phyloP scores from a whole-genome alignment of 768 basidiomycete genomes.

The Podaxis mareebaensis region DNA sequence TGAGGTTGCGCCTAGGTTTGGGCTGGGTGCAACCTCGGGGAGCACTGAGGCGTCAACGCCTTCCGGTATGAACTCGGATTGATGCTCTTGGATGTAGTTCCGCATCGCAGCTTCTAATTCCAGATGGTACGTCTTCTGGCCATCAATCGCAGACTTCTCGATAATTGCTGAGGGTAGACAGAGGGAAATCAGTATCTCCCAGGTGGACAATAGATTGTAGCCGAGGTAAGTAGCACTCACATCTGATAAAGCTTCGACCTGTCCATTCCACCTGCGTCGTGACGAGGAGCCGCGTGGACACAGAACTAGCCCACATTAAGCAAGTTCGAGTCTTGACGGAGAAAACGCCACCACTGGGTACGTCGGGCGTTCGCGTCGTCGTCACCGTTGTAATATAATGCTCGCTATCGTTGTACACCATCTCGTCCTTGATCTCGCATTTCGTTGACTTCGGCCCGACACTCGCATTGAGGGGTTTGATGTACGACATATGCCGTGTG shows the following conservation, averaged over 20 bases:
- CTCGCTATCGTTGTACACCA: conserved; percentile 77
- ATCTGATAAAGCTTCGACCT: conserved; percentile 94
- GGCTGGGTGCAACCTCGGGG: conserved; percentile 12
- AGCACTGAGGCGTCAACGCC: conserved; percentile 65
- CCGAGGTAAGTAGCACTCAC: conserved; percentile 36
- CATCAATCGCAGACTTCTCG: conserved; percentile 87
- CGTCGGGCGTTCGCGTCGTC: conserved; percentile 91
- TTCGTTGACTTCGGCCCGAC: conserved; percentile 95
- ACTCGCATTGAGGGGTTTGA: conserved; percentile 85
- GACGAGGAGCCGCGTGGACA: conserved; percentile 78
- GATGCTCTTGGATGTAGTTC: conserved; percentile 85
- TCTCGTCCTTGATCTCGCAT: conserved; percentile 92
- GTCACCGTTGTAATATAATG: conserved; percentile 82
- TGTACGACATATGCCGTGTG: conserved; percentile 91
- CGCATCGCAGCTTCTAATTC: conserved; percentile 88
- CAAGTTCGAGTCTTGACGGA: conserved; percentile 93
- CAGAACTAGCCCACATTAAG: conserved; percentile 87
- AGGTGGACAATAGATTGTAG: background rate
- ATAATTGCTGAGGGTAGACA: conserved; percentile 70
- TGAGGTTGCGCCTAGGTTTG: conserved; percentile 15
- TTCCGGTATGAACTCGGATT: conserved; percentile 85
- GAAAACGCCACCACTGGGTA: conserved; percentile 92
- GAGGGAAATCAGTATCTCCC: background rate
- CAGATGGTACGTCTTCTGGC: conserved; percentile 83
- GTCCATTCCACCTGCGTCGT: conserved; percentile 96